Conservation (phyloP, 805 yeast genomes). For the Monosporozyma siamensis region DNA sequence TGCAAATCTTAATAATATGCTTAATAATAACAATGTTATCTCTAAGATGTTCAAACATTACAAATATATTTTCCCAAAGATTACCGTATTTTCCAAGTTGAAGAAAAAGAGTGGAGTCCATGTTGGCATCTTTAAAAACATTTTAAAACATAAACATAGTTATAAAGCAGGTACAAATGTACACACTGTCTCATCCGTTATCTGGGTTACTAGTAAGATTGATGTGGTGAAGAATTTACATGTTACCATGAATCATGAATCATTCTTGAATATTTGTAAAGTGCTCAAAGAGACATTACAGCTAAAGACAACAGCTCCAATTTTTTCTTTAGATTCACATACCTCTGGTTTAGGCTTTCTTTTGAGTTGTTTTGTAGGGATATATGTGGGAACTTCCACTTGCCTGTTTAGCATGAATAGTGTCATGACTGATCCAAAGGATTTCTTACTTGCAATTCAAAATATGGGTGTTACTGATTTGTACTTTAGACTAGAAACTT, state of each 20-base stretch:
- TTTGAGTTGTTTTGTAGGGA: constrained; percentile 76
- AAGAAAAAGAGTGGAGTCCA: constrained; percentile 20
- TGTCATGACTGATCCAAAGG: constrained; percentile 62
- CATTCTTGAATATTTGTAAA: constrained; percentile 71
- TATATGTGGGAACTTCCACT: constrained; percentile 79
- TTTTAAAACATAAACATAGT: constrained; percentile 14
- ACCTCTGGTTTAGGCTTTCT: constrained; percentile 80
- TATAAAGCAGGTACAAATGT: constrained; percentile 17
- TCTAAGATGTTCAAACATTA: constrained; percentile 20
- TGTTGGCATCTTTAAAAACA: constrained; percentile 14
- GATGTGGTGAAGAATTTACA: constrained; percentile 21
- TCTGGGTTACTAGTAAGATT: constrained; percentile 25
- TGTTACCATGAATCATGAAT: constrained; percentile 41
- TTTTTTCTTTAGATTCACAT: constrained; percentile 81
- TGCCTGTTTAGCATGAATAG: constrained; percentile 70
- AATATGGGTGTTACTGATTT: constrained; percentile 78
- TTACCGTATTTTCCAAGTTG: constrained; percentile 26
- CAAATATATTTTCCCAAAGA: constrained; percentile 22
- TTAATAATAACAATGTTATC: constrained; percentile 19
- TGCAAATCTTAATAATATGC: constrained; percentile 20
- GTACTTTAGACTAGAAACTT: constrained; percentile 75
- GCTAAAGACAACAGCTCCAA: constrained; percentile 57
- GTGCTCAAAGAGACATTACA: constrained; percentile 89
- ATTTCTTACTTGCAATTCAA: constrained; percentile 61
- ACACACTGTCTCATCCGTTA: constrained; percentile 28